These are phyloP conservation scores for Diplogelasinospora grovesii DNA, from an alignment of 495 filamentous ascomycete species.

Conservation along the genomic window DNA sequence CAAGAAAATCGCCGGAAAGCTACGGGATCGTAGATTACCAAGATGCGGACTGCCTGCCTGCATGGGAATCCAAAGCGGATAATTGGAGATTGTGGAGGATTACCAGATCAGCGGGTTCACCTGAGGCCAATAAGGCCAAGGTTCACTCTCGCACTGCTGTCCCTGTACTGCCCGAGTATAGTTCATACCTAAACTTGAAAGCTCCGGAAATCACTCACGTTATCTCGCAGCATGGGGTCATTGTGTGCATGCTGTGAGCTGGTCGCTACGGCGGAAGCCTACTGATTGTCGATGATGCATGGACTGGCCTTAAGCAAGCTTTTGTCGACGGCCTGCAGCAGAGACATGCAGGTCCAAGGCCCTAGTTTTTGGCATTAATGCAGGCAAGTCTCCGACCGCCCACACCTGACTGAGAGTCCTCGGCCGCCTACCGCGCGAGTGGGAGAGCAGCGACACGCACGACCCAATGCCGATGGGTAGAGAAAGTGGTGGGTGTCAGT, in stretches of 20 bases:
- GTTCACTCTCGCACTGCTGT: no score
- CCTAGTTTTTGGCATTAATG: background rate
- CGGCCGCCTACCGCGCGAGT: no score
- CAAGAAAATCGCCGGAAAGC: background rate
- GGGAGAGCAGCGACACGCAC: no score
- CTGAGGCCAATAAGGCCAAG: background rate
- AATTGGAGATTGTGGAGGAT: background rate
- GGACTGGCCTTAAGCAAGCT: background rate
- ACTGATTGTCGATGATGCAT: background rate
- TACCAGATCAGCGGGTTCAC: background rate
- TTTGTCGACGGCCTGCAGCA: background rate
- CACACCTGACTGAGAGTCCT: no score
- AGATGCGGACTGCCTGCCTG: background rate
- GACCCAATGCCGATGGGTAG: no score
- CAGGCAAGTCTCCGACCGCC: background rate
- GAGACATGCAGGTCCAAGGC: background rate
- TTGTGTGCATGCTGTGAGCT: no score
- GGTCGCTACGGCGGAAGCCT: no score
- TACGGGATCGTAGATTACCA: background rate
- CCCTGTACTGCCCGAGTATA: no score
- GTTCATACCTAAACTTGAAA: no score
- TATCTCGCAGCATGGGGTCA: no score
- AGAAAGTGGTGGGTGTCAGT: no score
- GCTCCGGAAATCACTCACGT: no score
- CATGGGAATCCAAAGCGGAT: conserved; percentile 2